Conservation (phyloP, 192 early-diverging fungal species). For the Backusella parvicylindrica region DNA sequence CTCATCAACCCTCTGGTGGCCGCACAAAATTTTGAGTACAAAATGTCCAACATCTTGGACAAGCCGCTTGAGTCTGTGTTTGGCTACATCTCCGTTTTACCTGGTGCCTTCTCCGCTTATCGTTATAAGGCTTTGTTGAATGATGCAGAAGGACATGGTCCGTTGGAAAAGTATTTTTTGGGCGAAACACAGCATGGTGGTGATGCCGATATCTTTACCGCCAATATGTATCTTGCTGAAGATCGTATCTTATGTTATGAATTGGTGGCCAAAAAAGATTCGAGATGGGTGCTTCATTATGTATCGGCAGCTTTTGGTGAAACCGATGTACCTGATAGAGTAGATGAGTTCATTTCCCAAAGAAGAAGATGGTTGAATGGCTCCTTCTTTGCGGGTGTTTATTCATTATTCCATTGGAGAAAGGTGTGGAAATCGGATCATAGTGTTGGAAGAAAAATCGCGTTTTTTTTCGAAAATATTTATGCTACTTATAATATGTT, state of each 20-base stretch:
- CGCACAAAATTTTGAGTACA: constrained; percentile 70
- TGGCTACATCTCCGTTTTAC: constrained; percentile 85
- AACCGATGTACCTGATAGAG: constrained; percentile 75
- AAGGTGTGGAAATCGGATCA: constrained; percentile 59
- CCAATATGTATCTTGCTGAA: constrained; percentile 84
- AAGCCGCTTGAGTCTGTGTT: constrained; percentile 79
- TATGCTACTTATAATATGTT: constrained; percentile 67
- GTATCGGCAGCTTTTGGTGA: constrained; percentile 69
- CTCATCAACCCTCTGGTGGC: constrained; percentile 60
- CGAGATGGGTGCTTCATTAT: constrained; percentile 73
- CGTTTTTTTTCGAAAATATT: constrained; percentile 60
- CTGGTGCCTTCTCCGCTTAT: constrained; percentile 86
- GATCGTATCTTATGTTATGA: constrained; percentile 87
- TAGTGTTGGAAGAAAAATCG: constrained; percentile 45
- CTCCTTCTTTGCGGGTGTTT: constrained; percentile 72
- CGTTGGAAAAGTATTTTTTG: constrained; percentile 76
- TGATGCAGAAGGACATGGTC: constrained; percentile 53
- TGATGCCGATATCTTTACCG: constrained; percentile 66
- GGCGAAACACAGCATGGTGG: constrained; percentile 52
- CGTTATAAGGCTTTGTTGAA: constrained; percentile 71
- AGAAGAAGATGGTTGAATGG: constrained; percentile 83
- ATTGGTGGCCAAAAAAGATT: constrained; percentile 68
- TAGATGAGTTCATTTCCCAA: constrained; percentile 72
- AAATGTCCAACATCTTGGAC: constrained; percentile 67
- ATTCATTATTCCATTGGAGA: constrained; percentile 58